phyloP scores from a whole-genome alignment of 1,139 yeast genomes.

The Blastobotrys arbuscula region DNA sequence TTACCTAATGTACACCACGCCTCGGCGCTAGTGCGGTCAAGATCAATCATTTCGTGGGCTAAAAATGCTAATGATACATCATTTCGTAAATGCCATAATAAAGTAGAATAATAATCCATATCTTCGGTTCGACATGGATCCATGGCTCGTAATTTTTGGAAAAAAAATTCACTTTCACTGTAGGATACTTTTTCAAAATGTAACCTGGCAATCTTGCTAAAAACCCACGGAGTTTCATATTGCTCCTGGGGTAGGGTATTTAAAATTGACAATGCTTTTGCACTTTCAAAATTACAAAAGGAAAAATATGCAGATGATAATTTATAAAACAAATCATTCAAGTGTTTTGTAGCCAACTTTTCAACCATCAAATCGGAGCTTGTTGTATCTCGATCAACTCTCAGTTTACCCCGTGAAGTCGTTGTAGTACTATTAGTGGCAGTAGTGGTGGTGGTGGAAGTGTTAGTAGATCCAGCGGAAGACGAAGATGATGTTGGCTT shows the following conservation, averaged over 20 bases:
- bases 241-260: constrained; percentile 60
- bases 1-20: constrained; percentile 95
- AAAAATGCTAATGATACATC: constrained; percentile 75
- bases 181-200: constrained; percentile 88
- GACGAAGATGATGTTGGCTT: neutral
- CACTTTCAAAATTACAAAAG: constrained; percentile 67
- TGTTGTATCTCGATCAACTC: neutral
- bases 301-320: constrained; percentile 65
- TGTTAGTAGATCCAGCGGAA: neutral
- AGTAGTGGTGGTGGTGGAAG: constrained; percentile 1
- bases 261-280: constrained; percentile 67
- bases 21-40: constrained; percentile 61
- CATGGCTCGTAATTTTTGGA: constrained; percentile 52
- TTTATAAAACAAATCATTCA: constrained; percentile 49
- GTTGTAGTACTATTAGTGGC: neutral
- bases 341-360: constrained; percentile 28
- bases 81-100: constrained; percentile 87
- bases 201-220: constrained; percentile 70
- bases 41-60: constrained; percentile 73
- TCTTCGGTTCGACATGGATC: constrained; percentile 83
- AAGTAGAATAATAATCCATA: constrained; percentile 87
- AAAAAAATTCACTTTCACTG: constrained; percentile 64
- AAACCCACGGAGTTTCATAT: constrained; percentile 77
- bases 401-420: neutral
- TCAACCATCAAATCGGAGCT: neutral